Base-by-base conservation (phyloP, 1,284 basidiomycete species). In the Wolfiporia cocos region DNA sequence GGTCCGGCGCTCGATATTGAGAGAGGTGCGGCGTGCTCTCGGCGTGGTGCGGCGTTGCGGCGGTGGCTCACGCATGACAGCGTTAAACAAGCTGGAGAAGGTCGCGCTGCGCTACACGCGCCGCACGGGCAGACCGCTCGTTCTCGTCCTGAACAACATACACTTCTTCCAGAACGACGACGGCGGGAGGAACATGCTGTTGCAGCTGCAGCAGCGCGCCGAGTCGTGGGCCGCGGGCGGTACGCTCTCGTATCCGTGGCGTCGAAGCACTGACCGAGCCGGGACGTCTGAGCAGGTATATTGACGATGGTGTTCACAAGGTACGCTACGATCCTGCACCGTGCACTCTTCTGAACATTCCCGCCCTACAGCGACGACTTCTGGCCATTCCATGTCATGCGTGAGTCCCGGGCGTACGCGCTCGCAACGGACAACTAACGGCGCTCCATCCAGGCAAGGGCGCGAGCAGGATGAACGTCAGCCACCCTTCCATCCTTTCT, bases 21-120 rank as follows among this genome's bases (percentile, higher is more conserved):
- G 62, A 71, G 91, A 62, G 84, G 83, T 83, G 53, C 44, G 58
- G 24, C 11, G 7, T 4, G 7, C 23, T 14, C 12, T 3, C 3
- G 5, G 9, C 17, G 7, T 29, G 31, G 21, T 9, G 28, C 31
- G 17, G 17, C 19, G 24, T 11, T 18, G 5, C 11, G 20, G 24
- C 5, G 11, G 10, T 10, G 14, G 17, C n/a, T 35, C n/a, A 38
- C 39, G 5, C 36, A 24, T 39, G 46, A 3, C 38, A 79, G 85
- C 85, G 1, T 59, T 91, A 64, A 88, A 85, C 58, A 93, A 92
- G 57, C 70, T 90, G 2, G 88, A 92, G 58, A 92, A 92, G 57
- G 88, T 92, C 18, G 90, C 89, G 0, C 67, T 94, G 38, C 67
- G 71, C 35, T 76, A 71, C 54, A 69, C 81, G 29, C 64, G 67